Evolutionary conservation across 1,139 yeast species (phyloP), one percentile per base, ranked within the genome.

Genomic region (Nakaseomyces nivariensis): DNA sequence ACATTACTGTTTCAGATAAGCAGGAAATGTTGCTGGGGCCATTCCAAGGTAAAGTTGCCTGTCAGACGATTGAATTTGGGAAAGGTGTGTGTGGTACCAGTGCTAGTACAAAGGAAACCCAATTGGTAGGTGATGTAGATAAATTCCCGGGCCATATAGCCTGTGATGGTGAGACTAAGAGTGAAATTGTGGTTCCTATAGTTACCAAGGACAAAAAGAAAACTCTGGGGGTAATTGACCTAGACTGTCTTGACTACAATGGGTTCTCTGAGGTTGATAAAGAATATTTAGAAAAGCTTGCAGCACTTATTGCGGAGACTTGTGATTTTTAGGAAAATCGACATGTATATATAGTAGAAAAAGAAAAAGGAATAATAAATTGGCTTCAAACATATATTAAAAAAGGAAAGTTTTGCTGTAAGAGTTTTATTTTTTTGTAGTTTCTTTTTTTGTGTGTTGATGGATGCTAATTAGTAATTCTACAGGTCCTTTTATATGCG

Each of bases 1-100:
- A 92, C 61, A 78, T 86, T 0, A 51, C 60, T 3, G 48, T 54
- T 22, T 52, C 52, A 10, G 63, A 59, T 6, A 58, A 58, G 8
- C 48, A 62, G 0, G 79, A 76, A 58, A 72, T 92, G 49, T 75
- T 87, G 33, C 72, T 92, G 45, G 98, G 95, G 0, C 98, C 98
- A 7, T 92, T 92, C 66, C 96, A 88, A 66, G 98, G 98, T 1
- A 88, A 88, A 66, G 97, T 92, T 3, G 97, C 97, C 0, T 92
- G 98, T 62, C 97, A 92, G 67, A 67, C 70, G 22, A 92, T 92
- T 51, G 63, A 71, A 51, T 71, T 85, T 51, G 97, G 96, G 4
- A 75, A 71, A 51, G 98, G 98, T 7, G 97, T 92, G 0, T 92
- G 97, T 69, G 97, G 98, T 5, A 72, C 78, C 1, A 95, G 96